Percentiles rank a stretch among this genome's conserved stretches.
phyloP scores from a whole-genome alignment of 78 protist genomes.

The Dictyostelium intermedium region DNA sequence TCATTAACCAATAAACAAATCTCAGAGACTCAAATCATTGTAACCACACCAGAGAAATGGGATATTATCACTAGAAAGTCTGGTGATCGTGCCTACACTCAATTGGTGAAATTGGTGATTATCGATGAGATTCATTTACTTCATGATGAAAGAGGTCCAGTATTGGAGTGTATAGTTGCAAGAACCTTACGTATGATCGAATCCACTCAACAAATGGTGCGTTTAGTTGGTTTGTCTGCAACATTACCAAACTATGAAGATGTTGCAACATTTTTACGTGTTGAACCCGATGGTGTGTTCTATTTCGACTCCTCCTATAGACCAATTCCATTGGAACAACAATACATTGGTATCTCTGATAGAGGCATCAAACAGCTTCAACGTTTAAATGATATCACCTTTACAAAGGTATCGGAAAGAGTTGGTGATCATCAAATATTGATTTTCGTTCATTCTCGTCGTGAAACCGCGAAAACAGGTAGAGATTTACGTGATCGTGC shows the following conservation, averaged over 20 bases:
- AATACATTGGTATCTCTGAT: conserved; percentile 94
- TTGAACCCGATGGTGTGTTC: conserved; percentile 92
- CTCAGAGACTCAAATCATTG: conserved; percentile 93
- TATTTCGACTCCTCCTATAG: conserved; percentile 95
- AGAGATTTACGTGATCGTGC: conserved; percentile 84
- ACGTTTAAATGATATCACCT: conserved; percentile 95
- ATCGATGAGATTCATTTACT: conserved; percentile 99
- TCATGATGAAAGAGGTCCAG: conserved; percentile 99
- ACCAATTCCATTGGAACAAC: conserved; percentile 98
- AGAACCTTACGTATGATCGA: conserved; percentile 90
- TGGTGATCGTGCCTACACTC: conserved; percentile 94
- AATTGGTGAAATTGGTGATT: conserved; percentile 91
- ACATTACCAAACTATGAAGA: conserved; percentile 99
- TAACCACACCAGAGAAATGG: conserved; percentile 99
- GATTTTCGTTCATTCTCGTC: conserved; percentile 99
- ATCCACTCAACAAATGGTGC: conserved; percentile 80
- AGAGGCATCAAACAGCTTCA: conserved; percentile 86
- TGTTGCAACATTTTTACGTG: conserved; percentile 98
- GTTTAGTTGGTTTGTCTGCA: conserved; percentile 99
- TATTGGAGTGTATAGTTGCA: conserved; percentile 97
- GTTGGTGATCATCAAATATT: conserved; percentile 84
- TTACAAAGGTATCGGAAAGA: conserved; percentile 88
- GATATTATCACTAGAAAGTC: conserved; percentile 99
- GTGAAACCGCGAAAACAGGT: conserved; percentile 98
- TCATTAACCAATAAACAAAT: conserved; percentile 92